These are phyloP conservation scores for Porodaedalea pini DNA, from an alignment of 1,284 basidiomycete species.

Conservation along the genomic window DNA sequence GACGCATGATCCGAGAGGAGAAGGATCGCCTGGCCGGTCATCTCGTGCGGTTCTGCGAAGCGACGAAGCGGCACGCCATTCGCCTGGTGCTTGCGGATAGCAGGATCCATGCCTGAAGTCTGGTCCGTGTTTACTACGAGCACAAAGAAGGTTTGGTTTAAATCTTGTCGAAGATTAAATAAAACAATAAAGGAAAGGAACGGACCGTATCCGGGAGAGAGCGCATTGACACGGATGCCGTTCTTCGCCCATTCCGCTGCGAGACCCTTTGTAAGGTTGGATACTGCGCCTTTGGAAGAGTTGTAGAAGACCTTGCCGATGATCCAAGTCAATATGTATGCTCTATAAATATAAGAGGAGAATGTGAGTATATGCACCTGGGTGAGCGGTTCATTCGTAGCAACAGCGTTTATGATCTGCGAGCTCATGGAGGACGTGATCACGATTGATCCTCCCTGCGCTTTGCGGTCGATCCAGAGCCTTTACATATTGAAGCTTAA, in stretches of 20 bases:
- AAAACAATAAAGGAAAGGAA: background rate
- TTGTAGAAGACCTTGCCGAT: constrained; percentile 52
- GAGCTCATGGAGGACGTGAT: constrained; percentile 49
- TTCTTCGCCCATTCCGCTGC: constrained; percentile 58
- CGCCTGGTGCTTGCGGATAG: constrained; percentile 34
- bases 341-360: background rate
- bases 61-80: constrained; percentile 38
- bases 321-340: background rate
- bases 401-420: constrained; percentile 44
- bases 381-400: constrained; percentile 32
- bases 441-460: constrained; percentile 38
- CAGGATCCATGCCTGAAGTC: constrained; percentile 34
- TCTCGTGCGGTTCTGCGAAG: constrained; percentile 45
- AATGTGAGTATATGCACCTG: constrained; percentile 32
- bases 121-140: constrained; percentile 36
- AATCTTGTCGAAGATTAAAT: background rate
- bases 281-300: constrained; percentile 57
- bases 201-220: constrained; percentile 58
- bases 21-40: constrained; percentile 40
- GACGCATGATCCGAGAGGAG: constrained; percentile 40
- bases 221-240: constrained; percentile 55
- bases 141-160: background rate
- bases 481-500: constrained; percentile 14
- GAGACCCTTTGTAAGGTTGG: constrained; percentile 51
- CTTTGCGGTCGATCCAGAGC: constrained; percentile 28